Conservation (phyloP, 768 basidiomycete species). For the Lactifluus hygrophoroides region DNA sequence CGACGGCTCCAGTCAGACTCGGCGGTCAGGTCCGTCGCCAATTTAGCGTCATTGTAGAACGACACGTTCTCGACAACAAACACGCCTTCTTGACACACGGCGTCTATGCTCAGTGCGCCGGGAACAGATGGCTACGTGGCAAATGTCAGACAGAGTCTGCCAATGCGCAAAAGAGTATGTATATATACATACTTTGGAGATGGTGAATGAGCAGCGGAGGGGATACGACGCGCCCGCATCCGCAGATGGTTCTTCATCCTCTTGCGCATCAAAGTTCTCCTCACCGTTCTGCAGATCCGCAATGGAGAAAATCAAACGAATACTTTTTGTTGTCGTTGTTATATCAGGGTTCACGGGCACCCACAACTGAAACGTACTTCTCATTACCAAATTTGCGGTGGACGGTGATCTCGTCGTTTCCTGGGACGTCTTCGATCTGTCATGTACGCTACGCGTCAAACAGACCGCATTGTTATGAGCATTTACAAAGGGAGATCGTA, state of each 20-base stretch:
- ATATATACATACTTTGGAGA: constrained; percentile 60
- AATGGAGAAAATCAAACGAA: constrained; percentile 89
- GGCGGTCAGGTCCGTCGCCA: constrained; percentile 70
- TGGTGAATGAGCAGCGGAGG: constrained; percentile 69
- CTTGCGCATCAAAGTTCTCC: constrained; percentile 31
- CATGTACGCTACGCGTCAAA: background rate
- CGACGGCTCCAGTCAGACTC: constrained; percentile 94
- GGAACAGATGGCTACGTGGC: constrained; percentile 35
- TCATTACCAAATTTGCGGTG: constrained; percentile 87
- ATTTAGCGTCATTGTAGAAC: constrained; percentile 63
- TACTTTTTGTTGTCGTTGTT: too few species aligned
- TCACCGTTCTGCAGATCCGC: constrained; percentile 62
- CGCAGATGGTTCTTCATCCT: constrained; percentile 33
- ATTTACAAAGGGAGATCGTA: constrained; percentile 31
- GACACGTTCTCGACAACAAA: constrained; percentile 89
- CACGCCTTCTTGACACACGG: constrained; percentile 66
- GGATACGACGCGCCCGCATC: constrained; percentile 45
- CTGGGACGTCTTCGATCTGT: constrained; percentile 61
- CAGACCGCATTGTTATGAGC: background rate
- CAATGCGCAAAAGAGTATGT: background rate
- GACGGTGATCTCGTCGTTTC: constrained; percentile 76
- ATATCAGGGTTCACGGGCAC: too few species aligned
- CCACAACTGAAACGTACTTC: constrained; percentile 47
- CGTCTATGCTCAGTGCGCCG: constrained; percentile 73
- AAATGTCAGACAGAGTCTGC: constrained; percentile 1